Base-by-base conservation (phyloP, 345 rosid genomes). In the Aethionema arabicum region DNA sequence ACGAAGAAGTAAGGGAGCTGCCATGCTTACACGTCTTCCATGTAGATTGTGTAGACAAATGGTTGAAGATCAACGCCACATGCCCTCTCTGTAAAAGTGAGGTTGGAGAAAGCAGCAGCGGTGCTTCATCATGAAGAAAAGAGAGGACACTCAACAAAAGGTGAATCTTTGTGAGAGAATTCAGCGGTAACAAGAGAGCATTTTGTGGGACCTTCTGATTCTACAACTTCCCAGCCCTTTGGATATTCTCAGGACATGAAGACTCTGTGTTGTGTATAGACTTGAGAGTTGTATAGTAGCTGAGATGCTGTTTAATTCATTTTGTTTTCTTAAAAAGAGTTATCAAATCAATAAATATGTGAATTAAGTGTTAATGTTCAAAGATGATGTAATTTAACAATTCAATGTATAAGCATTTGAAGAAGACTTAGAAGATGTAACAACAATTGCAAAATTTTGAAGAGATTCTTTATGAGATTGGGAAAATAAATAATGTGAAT, bases 81-180 rank as follows among this genome's bases (percentile, higher is more conserved):
- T 85, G 95, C 50, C 91, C 91, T 16, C 89, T 87, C 30, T 85
- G 95, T 68, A 85, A 88, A 69, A 69, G 53, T 3, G 89, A 83
- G 73, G 68, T 85, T 6, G 71, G 81, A n/a, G 89, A 80, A 63
- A 77, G 79, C 58, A 58, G 69, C 55, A 50, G 50, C 31, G 5
- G 32, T 50, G 68, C 73, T 9, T 69, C 77, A 4, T 60, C 71
- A 0, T 72, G 51, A 55, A 46, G 37, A 48, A 21, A 40, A 48
- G 41, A 51, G 27, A 21, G 27, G 27, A 21, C 1, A 21, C 27
- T 21, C 27, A 21, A 46, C 44, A 48, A 21, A 40, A 48, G 41
- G 57, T 33, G 58, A 55, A 32, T 36, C 49, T 56, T 65, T 27
- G 32, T 13, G 35, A 2, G 14, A 50, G 40, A 49, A 14, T 11